These are phyloP conservation scores for Tolypocladium sp. DNA, from an alignment of 2,329 filamentous ascomycete species.

Conservation along the genomic window DNA sequence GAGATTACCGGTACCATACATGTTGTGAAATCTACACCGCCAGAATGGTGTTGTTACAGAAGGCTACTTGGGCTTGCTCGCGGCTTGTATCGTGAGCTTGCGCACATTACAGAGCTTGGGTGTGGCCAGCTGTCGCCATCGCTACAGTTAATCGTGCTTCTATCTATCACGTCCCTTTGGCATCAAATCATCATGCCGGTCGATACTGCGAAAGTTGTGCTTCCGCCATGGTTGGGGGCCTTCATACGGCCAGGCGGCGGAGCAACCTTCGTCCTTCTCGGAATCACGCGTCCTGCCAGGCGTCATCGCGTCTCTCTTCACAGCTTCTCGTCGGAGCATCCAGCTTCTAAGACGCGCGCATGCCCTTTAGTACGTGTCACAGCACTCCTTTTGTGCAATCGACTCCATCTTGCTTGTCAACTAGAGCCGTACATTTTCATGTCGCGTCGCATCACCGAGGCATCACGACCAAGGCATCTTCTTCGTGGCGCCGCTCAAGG, in stretches of 20 bases:
- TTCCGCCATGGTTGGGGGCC: no score
- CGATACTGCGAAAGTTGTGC: neutral
- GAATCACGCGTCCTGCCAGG: no score
- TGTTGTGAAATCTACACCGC: neutral
- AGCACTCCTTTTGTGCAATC: neutral
- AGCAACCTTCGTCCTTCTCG: neutral
- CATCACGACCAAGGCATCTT: slow-evolving; percentile 22
- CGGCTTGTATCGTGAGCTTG: neutral
- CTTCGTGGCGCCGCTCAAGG: slow-evolving; percentile 31
- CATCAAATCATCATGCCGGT: neutral
- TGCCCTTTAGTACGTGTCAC: neutral
- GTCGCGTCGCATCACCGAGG: no score
- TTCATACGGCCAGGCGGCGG: neutral
- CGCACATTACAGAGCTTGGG: neutral
- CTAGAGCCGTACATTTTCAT: no score
- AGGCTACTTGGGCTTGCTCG: neutral
- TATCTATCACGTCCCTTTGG: neutral
- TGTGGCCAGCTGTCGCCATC: neutral
- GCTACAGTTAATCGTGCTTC: neutral
- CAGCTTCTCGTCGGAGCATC: neutral
- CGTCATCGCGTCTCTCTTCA: neutral
- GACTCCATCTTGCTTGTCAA: no score
- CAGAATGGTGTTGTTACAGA: neutral
- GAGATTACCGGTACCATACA: neutral
- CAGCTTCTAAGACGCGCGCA: no score